These are phyloP conservation scores for Basipetospora sp. DNA, from an alignment of 2,329 filamentous ascomycete species.

Conservation along the genomic window DNA sequence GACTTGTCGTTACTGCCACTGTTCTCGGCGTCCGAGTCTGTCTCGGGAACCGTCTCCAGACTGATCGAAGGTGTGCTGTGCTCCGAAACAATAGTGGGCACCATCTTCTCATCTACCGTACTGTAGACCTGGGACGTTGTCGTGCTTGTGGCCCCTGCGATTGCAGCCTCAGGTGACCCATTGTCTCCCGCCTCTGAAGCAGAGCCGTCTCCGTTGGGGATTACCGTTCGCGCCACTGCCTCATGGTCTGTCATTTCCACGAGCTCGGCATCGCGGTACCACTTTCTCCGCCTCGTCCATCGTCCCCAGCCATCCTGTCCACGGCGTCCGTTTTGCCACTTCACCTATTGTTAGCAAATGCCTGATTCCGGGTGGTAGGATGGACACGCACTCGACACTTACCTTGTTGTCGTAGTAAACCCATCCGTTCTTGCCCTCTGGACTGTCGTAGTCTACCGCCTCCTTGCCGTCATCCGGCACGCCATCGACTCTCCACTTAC, in stretches of 20 bases:
- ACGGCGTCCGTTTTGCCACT: slow-evolving; percentile 82
- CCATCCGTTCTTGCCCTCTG: slow-evolving; percentile 64
- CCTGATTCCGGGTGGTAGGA: no score
- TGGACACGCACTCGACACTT: no score
- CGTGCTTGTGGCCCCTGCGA: slow-evolving; percentile 5
- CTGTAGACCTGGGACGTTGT: slow-evolving; percentile 18
- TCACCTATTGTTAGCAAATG: no score
- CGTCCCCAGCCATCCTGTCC: slow-evolving; percentile 83
- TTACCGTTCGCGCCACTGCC: slow-evolving; percentile 14
- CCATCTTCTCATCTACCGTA: slow-evolving; percentile 23
- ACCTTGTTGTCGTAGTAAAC: slow-evolving; percentile 98
- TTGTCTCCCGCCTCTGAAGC: slow-evolving; percentile 9
- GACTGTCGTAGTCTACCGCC: slow-evolving; percentile 35
- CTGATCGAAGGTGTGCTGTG: slow-evolving; percentile 11
- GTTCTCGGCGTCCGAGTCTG: slow-evolving; percentile 13
- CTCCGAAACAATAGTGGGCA: slow-evolving; percentile 12
- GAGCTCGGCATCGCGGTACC: slow-evolving; percentile 91
- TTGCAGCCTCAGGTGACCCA: background rate
- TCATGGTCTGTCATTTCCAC: slow-evolving; percentile 52
- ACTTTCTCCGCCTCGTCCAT: slow-evolving; percentile 86
- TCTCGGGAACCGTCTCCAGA: slow-evolving; percentile 2
- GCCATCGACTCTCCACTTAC: slow-evolving; percentile 77
- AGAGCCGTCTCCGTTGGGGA: slow-evolving; percentile 4
- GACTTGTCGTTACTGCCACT: slow-evolving; percentile 7
- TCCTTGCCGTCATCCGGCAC: slow-evolving; percentile 37